A percentile compares a stretch with the other conserved stretches of the same genome.
phyloP scores from a whole-genome alignment of 1,139 yeast species.

The Diutina ranongensis region DNA sequence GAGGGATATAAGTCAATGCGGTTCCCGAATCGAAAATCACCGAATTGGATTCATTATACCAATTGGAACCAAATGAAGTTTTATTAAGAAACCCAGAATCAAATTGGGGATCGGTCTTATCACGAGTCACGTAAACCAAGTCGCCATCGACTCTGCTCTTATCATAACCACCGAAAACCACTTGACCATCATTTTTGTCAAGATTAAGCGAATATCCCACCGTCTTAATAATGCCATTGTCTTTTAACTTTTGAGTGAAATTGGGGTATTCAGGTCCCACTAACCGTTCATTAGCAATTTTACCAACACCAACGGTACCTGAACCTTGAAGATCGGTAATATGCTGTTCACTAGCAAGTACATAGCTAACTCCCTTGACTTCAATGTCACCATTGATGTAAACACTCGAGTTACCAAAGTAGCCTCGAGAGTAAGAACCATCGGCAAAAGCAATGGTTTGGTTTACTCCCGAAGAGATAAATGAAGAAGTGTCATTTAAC shows the following conservation, averaged over 20 bases:
- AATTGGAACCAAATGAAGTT: background rate
- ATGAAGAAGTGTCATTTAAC: background rate
- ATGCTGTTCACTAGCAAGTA: constrained; percentile 3
- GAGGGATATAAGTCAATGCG: background rate
- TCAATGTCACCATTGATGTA: background rate
- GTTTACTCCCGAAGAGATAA: constrained; percentile 7
- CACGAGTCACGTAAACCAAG: background rate
- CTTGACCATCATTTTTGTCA: background rate
- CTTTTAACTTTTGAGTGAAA: background rate
- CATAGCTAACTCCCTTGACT: constrained; percentile 9
- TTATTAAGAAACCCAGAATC: background rate
- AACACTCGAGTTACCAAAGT: constrained; percentile 8
- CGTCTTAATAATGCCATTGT: background rate
- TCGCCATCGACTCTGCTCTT: background rate
- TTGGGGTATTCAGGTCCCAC: background rate
- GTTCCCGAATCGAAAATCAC: background rate
- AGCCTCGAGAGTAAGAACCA: constrained; percentile 7
- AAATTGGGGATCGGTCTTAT: background rate
- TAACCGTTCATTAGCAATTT: background rate
- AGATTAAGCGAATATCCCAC: background rate
- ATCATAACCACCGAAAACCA: background rate
- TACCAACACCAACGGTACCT: constrained; percentile 9
- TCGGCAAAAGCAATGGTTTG: constrained; percentile 8
- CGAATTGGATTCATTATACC: background rate
- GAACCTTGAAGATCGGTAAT: background rate